Evolutionary conservation across 2,329 filamentous ascomycete species (phyloP).

Genomic region (Exophiala bonariae): DNA sequence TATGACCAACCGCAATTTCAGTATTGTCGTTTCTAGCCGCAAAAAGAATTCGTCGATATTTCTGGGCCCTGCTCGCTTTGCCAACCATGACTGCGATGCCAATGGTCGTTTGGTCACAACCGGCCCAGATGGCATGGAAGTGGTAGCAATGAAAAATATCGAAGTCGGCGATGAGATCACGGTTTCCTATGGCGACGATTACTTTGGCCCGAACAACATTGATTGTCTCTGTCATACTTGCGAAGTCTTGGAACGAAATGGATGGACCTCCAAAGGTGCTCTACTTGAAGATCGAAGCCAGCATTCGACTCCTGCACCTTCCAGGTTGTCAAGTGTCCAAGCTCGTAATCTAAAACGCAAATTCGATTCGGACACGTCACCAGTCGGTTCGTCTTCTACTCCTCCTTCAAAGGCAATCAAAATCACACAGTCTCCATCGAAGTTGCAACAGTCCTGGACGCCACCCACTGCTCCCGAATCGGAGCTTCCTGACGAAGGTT

Average conservation of each 20-base stretch:
- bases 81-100: slow-evolving; percentile 94
- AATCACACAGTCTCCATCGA: slow-evolving; percentile 25
- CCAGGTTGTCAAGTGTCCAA: slow-evolving; percentile 2
- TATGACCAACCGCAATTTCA: slow-evolving; percentile 86
- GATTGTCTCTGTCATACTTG: slow-evolving; percentile 92
- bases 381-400: slow-evolving; percentile 10
- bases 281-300: slow-evolving; percentile 16
- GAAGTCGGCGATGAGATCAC: slow-evolving; percentile 91
- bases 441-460: slow-evolving; percentile 30
- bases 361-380: slow-evolving; percentile 15
- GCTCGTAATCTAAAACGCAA: slow-evolving; percentile 23
- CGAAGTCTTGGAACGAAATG: slow-evolving; percentile 72
- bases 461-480: slow-evolving; percentile 22
- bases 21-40: slow-evolving; percentile 89
- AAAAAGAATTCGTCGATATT: slow-evolving; percentile 91
- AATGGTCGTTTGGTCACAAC: slow-evolving; percentile 86
- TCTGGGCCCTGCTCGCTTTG: slow-evolving; percentile 90
- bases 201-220: slow-evolving; percentile 92
- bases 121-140: slow-evolving; percentile 83
- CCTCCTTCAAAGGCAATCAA: slow-evolving; percentile 18
- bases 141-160: slow-evolving; percentile 80
- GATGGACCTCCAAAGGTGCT: slow-evolving; percentile 64
- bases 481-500: slow-evolving; percentile 5
- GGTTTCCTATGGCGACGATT: slow-evolving; percentile 91
- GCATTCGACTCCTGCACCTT: slow-evolving; percentile 12